Evolutionary conservation across 805 yeast genomes (phyloP).

Genomic region (Diddensiella transvaalensis): DNA sequence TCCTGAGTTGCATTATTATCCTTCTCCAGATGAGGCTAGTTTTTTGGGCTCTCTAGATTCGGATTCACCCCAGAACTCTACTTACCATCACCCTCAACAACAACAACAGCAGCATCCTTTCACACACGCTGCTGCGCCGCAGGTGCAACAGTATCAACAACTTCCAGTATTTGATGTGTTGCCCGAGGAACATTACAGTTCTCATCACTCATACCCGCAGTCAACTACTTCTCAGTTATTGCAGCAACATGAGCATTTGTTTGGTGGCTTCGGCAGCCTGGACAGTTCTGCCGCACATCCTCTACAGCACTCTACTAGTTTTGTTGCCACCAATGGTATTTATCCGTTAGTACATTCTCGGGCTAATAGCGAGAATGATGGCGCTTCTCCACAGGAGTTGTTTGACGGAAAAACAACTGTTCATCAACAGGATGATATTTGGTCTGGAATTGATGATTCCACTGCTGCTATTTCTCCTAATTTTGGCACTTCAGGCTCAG

Average conservation of each 20-base stretch:
- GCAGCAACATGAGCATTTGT: neutral
- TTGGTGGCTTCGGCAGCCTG: neutral
- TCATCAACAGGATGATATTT: neutral
- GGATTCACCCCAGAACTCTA: neutral
- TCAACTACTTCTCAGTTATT: too few species aligned
- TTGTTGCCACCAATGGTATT: slow-evolving; percentile 15
- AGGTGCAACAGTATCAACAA: neutral
- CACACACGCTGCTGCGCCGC: neutral
- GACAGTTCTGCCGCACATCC: neutral
- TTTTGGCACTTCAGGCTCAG: neutral
- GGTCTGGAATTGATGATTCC: slow-evolving; percentile 4
- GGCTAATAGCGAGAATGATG: slow-evolving; percentile 19
- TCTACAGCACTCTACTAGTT: neutral
- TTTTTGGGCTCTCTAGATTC: neutral
- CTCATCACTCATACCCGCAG: neutral
- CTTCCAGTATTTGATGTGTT: neutral
- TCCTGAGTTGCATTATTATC: neutral
- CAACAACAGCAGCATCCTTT: neutral
- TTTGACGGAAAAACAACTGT: neutral
- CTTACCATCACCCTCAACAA: neutral
- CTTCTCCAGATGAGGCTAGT: neutral
- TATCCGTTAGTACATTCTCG: slow-evolving; percentile 23
- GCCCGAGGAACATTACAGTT: neutral
- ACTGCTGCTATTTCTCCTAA: neutral
- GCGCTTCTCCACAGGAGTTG: slow-evolving; percentile 8